Conservation (phyloP, 768 basidiomycete species). For the Phaffia australis region DNA sequence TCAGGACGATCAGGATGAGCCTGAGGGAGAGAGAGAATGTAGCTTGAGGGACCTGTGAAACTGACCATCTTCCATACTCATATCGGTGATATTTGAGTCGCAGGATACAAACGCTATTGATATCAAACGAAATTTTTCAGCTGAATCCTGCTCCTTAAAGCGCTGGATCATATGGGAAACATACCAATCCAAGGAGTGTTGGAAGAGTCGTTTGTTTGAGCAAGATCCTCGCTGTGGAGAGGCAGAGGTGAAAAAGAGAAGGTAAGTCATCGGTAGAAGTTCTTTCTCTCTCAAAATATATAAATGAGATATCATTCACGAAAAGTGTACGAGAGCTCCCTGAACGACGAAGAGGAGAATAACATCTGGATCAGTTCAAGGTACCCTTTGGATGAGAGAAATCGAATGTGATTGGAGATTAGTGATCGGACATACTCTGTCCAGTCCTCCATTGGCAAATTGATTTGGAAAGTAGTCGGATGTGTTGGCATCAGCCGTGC, state of each 20-base stretch:
- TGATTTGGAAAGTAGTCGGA: constrained; percentile 9
- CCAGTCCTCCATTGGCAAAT: constrained; percentile 39
- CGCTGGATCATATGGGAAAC: constrained; percentile 68
- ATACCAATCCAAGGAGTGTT: constrained; percentile 84
- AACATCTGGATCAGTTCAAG: constrained; percentile 6
- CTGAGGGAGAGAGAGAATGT: background rate
- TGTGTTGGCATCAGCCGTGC: constrained; percentile 44
- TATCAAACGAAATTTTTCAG: constrained; percentile 29
- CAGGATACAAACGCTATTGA: background rate
- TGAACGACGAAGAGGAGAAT: constrained; percentile 33
- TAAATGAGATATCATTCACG: constrained; percentile 47
- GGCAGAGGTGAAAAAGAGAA: background rate
- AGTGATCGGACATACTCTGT: constrained; percentile 40
- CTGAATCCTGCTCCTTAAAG: constrained; percentile 46
- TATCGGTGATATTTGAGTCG: constrained; percentile 20
- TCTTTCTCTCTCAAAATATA: no score
- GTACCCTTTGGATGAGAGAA: constrained; percentile 26
- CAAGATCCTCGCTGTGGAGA: constrained; percentile 15
- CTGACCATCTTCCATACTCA: constrained; percentile 40
- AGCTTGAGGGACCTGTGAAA: no score
- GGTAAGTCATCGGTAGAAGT: background rate
- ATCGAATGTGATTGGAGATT: background rate
- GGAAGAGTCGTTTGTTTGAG: constrained; percentile 43
- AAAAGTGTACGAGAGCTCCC: constrained; percentile 78
- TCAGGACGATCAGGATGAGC: no score